Evolutionary conservation across 1,284 basidiomycete species (phyloP), one percentile per base, ranked within the genome.

Genomic region (Cutaneotrichosporon sp.): DNA sequence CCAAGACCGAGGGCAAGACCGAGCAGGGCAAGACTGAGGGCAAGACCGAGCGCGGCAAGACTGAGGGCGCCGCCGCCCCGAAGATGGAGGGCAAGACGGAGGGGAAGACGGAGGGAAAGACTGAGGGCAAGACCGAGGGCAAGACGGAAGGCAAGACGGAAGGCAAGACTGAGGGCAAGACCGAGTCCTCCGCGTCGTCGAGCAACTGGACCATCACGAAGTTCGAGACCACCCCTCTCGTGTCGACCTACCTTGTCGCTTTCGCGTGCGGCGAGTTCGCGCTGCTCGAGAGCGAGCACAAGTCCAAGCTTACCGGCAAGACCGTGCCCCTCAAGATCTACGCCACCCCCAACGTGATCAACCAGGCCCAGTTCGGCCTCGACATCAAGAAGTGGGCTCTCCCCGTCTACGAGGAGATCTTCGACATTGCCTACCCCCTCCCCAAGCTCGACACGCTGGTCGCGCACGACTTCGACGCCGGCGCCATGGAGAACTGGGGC

Each of bases 401-500:
- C 29, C 94, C 94, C 22, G 79, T 95, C n/a, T 98, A 97, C 76
- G 95, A 99, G 80, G 84, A 91, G 75, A 85, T 94, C 56, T 95
- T 95, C 72, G 88, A 92, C 69, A 87, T 95, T 67, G 90, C 90
- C 66, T 97, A 90, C 78, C 92, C 95, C 24, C 83, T 97, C 52
- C 92, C 95, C 18, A 97, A 98, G 82, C 84, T 95, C 52, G 93
- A 97, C 74, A 94, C 92, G 1, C 83, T 95, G 14, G 82, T 78
- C 84, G 90, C 86, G 7, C 86, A 85, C 63, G 92, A 95, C 77
- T 95, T 95, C 69, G 93, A 95, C 75, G 88, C 89, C 34, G 92
- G 91, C 56, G 93, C 92, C 3, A 95, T 95, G 93, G 93, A 97
- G 81, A 97, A 97, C 77, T 94, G 91, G 87, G 92, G 94, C 60